Evolutionary conservation across 1,284 basidiomycete genomes (phyloP).

Genomic region (Ustilago lituana): DNA sequence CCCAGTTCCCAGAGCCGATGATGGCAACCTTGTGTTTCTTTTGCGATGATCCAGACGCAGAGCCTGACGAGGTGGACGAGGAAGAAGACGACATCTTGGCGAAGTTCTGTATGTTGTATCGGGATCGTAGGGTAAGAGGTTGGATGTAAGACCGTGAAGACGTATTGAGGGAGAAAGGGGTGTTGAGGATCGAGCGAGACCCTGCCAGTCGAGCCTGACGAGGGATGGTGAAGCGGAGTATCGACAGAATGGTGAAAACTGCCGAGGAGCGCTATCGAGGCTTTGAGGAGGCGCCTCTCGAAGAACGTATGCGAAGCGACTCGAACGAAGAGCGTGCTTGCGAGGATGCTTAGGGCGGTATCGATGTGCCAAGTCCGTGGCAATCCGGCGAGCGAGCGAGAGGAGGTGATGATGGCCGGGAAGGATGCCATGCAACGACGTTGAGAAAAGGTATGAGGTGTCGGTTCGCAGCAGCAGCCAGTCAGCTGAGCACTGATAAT

Average conservation of each 20-base stretch:
- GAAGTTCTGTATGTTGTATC: not conserved
- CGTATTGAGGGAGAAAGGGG: not conserved
- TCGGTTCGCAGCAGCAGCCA: too few species aligned
- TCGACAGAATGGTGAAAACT: slow-evolving; percentile 34
- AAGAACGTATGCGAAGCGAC: too few species aligned
- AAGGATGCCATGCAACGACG: slow-evolving; percentile 3
- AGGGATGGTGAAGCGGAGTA: slow-evolving; percentile 16
- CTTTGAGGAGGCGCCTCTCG: too few species aligned
- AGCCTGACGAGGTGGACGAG: slow-evolving; percentile 10
- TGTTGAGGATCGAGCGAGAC: slow-evolving; percentile 11
- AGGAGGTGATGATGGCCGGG: slow-evolving; percentile 9
- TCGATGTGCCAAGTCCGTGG: too few species aligned
- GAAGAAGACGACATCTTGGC: slow-evolving; percentile 31
- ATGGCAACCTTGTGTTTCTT: slow-evolving; percentile 72
- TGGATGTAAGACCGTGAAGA: slow-evolving; percentile 7
- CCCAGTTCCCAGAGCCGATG: slow-evolving; percentile 71
- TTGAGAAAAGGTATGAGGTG: too few species aligned
- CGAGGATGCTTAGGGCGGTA: too few species aligned
- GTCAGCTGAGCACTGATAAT: slow-evolving; percentile 8
- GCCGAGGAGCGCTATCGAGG: not conserved
- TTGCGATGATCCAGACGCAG: slow-evolving; percentile 15
- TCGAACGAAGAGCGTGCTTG: too few species aligned
- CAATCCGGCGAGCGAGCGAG: too few species aligned
- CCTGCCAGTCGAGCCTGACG: slow-evolving; percentile 41
- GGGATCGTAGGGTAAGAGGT: slow-evolving; percentile 5